Percentiles rank a stretch among this genome's conserved stretches.
Conservation (phyloP, 73 alveolate genomes). For the Blepharisma japonicum region DNA sequence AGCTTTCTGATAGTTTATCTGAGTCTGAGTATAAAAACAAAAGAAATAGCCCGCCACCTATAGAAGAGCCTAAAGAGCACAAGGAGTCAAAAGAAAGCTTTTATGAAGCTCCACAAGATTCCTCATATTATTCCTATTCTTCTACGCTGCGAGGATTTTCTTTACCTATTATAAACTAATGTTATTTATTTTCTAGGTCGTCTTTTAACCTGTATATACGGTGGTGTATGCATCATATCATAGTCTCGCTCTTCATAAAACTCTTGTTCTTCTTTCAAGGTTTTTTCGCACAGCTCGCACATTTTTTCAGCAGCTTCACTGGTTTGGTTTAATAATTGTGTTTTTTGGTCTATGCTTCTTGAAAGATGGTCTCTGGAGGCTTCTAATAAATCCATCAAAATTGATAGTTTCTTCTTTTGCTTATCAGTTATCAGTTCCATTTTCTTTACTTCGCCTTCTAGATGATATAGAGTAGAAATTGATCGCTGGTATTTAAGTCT, state of each 20-base stretch:
- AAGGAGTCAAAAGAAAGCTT: not conserved
- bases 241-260: conserved; percentile 17
- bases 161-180: too few relatives aligned
- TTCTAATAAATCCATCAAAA: conserved; percentile 14
- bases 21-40: not conserved
- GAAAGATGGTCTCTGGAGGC: conserved; percentile 26
- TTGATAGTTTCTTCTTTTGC: conserved; percentile 4
- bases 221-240: conserved; percentile 29
- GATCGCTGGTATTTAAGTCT: conserved; percentile 16
- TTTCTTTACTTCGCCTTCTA: not conserved
- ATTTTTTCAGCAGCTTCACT: conserved; percentile 28
- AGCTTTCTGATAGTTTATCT: not conserved
- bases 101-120: too few relatives aligned
- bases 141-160: too few relatives aligned
- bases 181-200: conserved; percentile 4
- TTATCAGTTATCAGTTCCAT: not conserved
- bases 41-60: not conserved
- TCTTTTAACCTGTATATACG: conserved; percentile 19
- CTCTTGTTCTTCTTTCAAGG: conserved; percentile 13
- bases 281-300: conserved; percentile 22
- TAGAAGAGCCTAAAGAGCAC: not conserved
- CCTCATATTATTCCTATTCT: too few relatives aligned
- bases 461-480: not conserved
- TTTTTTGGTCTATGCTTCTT: conserved; percentile 8
- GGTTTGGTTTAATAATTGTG: conserved; percentile 1